Percentiles rank a stretch among this genome's conserved stretches.
Conservation (phyloP, 2,329 filamentous ascomycete species). For the Teratosphaeria zuluensis region DNA sequence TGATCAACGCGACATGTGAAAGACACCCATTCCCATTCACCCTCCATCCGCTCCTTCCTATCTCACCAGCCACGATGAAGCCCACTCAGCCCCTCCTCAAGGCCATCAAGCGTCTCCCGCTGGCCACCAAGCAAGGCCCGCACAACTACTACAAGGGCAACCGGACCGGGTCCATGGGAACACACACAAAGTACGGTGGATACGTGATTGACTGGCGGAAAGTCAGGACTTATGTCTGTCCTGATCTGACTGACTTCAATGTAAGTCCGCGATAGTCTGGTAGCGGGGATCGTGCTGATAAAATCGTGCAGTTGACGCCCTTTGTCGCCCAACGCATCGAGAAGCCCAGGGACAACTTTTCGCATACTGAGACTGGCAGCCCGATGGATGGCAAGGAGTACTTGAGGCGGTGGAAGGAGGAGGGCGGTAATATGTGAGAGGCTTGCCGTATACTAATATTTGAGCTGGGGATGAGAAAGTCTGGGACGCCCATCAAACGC, state of each 20-base stretch:
- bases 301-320: slow-evolving; percentile 57
- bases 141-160: slow-evolving; percentile 98
- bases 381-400: slow-evolving; percentile 24
- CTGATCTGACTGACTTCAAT: slow-evolving; percentile 61
- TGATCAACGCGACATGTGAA: not conserved
- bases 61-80: slow-evolving; percentile 33
- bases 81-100: slow-evolving; percentile 58
- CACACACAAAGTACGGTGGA: slow-evolving; percentile 71
- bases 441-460: too few relatives aligned
- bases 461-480: not conserved
- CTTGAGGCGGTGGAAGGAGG: slow-evolving; percentile 24
- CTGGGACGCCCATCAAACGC: not conserved
- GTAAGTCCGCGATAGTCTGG: slow-evolving; percentile 36
- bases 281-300: not conserved
- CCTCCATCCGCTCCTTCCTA: not conserved
- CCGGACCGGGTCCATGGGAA: slow-evolving; percentile 76
- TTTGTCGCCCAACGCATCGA: slow-evolving; percentile 60
- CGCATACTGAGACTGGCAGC: slow-evolving; percentile 16
- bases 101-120: slow-evolving; percentile 61
- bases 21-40: not conserved
- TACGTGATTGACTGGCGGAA: slow-evolving; percentile 79
- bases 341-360: slow-evolving; percentile 44
- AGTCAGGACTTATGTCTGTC: slow-evolving; percentile 83
- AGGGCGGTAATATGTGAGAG: slow-evolving; percentile 22
- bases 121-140: slow-evolving; percentile 88